Evolutionary conservation across 371 early-diverging fungal genomes (phyloP).

Genomic region (Mortierella sp.): DNA sequence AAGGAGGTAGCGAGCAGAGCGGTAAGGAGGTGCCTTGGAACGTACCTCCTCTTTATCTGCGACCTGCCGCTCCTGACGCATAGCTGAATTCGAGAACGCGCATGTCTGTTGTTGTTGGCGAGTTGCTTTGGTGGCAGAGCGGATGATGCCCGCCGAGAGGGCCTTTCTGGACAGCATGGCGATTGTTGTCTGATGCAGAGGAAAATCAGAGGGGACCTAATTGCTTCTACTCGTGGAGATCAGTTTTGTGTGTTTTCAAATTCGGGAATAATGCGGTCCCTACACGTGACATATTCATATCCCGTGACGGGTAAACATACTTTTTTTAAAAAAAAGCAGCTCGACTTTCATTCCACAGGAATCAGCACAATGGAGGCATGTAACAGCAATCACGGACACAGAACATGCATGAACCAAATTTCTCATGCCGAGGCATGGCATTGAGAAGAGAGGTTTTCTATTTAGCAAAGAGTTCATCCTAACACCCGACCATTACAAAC

Average conservation of each 20-base stretch:
- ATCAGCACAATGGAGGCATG: conserved; percentile 31
- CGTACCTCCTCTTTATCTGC: not conserved
- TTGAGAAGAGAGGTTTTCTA: not conserved
- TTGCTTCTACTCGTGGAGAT: conserved; percentile 3
- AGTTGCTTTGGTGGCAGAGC: not conserved
- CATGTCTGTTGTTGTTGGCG: conserved; percentile 22
- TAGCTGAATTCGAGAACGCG: conserved; percentile 16
- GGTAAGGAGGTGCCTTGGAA: conserved; percentile 23
- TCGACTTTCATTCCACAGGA: not conserved
- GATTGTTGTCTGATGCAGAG: conserved; percentile 6
- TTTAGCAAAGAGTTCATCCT: not conserved
- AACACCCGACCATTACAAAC: not conserved
- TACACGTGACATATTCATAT: not conserved
- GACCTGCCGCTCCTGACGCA: conserved; percentile 18
- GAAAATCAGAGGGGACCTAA: not conserved
- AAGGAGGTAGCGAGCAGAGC: conserved; percentile 30
- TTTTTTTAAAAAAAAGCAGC: not conserved
- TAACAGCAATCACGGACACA: not conserved
- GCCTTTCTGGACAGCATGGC: conserved; percentile 29
- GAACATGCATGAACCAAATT: not conserved
- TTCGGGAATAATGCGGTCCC: not conserved
- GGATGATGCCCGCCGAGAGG: conserved; percentile 7
- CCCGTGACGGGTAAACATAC: not conserved
- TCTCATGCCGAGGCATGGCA: not conserved
- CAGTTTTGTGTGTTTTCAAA: conserved; percentile 1